Base-by-base conservation (phyloP, 2,329 filamentous ascomycete species). In the Sordariomycetes sp. region DNA sequence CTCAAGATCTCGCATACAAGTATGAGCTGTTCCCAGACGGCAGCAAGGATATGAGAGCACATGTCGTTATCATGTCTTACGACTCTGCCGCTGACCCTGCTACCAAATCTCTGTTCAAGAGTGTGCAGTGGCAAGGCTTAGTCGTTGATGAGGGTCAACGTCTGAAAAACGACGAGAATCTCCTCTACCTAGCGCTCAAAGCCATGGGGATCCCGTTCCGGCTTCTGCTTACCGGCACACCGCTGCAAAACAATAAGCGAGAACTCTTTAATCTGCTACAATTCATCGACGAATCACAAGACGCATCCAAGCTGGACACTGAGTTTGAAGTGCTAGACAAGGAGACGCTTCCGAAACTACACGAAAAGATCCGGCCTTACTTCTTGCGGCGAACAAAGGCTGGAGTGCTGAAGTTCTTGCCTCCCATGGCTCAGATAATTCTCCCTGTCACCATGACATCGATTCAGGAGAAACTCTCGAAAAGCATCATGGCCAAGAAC, bases 191-290 rank as follows among this genome's bases (percentile, higher is more conserved):
- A 21, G 79, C 83, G 3, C 65, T 98, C 6, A 73, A 64, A 27
- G 68, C 75, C 4, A 75, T 95, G 56, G 81, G 75, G 33, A 78
- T 88, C 20, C 84, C 84, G 0, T 95, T 92, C 59, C 80, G 86
- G 34, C 70, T 94, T 25, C 70, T 98, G 2, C 68, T 98, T 21
- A 96, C 90, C 58, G 87, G 79, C 3, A 98, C 92, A 0, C 92
- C 92, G 0, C 62, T 98, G 10, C 92, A 98, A 48, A 98, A 98
- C 58, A 96, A 95, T 53, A 85, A 86, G 45, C 74, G 87, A 30
- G 92, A 98, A 55, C 66, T 98, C 0, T 96, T 96, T 64, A 98
- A 95, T 50, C 68, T 98, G n/a, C 63, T 98, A 4, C 90, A 96
- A 44, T 98, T 98, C 55, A 72, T 95, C 28, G 87, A 98, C 49